These are phyloP conservation scores for Chrysosphaeria jannelii DNA, from an alignment of 2,329 filamentous ascomycete genomes.

Conservation along the genomic window DNA sequence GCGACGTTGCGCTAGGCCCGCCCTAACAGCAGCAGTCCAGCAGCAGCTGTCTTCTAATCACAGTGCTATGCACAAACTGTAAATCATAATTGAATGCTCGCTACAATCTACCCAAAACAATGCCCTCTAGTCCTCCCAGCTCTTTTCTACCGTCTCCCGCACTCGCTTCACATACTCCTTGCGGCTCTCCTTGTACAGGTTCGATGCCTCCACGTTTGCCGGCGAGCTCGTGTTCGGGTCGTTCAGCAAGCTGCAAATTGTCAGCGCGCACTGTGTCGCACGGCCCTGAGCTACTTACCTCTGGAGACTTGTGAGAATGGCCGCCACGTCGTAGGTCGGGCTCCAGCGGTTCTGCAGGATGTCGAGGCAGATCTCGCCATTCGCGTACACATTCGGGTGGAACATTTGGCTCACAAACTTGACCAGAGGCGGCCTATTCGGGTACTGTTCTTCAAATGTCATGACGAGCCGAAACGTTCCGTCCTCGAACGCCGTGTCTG, in stretches of 20 bases:
- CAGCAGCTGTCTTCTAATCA: no score
- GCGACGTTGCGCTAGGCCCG: no score
- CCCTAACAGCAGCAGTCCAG: no score
- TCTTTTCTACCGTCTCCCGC: conserved; percentile 92
- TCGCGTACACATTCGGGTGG: conserved; percentile 94
- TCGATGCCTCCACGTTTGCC: conserved; percentile 91
- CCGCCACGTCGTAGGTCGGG: conserved; percentile 92
- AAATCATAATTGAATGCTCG: no score
- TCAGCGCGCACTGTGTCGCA: not conserved
- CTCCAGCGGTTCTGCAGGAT: conserved; percentile 97
- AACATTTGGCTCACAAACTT: conserved; percentile 99
- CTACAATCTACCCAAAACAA: no score
- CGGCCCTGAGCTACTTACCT: conserved; percentile 23
- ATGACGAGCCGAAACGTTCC: conserved; percentile 93
- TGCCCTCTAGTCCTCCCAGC: conserved; percentile 75
- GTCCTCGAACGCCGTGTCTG: conserved; percentile 93
- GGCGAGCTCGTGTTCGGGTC: conserved; percentile 97
- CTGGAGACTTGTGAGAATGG: conserved; percentile 89
- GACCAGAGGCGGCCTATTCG: conserved; percentile 89
- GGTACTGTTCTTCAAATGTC: conserved; percentile 98
- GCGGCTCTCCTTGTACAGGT: conserved; percentile 92
- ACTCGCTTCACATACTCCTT: conserved; percentile 92
- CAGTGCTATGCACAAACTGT: no score
- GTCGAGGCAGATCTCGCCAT: conserved; percentile 82
- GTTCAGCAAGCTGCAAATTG: conserved; percentile 54